Conservation (phyloP, 1,139 yeast species). For the Geotrichum cucujoidarum region DNA sequence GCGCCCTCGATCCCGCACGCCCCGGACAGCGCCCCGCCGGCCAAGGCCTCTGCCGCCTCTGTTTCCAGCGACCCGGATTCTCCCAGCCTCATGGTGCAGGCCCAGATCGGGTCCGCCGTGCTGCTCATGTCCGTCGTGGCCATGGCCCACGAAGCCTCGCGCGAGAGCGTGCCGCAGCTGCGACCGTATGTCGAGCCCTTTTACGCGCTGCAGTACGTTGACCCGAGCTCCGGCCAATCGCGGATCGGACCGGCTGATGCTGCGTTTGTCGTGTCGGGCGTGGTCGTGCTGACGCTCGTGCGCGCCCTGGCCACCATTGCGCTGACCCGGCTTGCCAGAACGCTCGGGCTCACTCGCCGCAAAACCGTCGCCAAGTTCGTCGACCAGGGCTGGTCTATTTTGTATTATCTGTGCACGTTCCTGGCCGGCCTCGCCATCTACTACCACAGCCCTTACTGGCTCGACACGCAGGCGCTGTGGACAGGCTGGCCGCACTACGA, state of each 20-base stretch:
- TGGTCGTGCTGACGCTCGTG: conserved; percentile 52
- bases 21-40: no score
- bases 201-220: conserved; percentile 27
- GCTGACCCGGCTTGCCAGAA: conserved; percentile 53
- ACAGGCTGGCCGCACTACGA: conserved; percentile 70
- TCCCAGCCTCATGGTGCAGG: not conserved
- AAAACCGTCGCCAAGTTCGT: conserved; percentile 64
- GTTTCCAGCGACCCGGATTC: not conserved
- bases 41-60: not conserved
- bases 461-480: conserved; percentile 57
- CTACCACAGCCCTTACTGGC: conserved; percentile 53
- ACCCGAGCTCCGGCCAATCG: conserved; percentile 24
- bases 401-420: conserved; percentile 59
- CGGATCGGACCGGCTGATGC: conserved; percentile 40
- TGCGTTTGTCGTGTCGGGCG: conserved; percentile 52
- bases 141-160: not conserved
- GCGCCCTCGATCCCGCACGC: no score
- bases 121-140: not conserved
- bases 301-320: conserved; percentile 59
- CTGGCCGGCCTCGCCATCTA: conserved; percentile 56
- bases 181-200: conserved; percentile 23
- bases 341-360: conserved; percentile 32
- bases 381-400: conserved; percentile 78
- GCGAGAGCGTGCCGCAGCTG: not conserved
- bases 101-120: not conserved